A percentile compares a stretch with the other conserved stretches of the same genome.
These are phyloP conservation scores for Marasmius oreades DNA, from an alignment of 1,284 basidiomycete genomes.

Conservation along the genomic window DNA sequence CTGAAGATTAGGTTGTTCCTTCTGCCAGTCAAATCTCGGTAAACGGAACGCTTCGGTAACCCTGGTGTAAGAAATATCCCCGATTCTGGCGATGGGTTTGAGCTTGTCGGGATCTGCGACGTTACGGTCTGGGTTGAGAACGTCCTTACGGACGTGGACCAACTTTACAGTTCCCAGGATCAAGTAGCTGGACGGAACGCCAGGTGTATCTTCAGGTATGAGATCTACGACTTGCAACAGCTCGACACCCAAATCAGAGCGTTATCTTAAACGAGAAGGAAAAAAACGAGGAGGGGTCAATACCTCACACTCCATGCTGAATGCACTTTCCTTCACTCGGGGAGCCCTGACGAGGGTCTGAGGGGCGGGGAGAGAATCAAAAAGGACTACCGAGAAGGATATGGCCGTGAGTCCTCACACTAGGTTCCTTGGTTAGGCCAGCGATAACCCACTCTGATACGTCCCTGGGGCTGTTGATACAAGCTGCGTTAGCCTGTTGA, in stretches of 20 bases:
- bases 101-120: conserved; percentile 51
- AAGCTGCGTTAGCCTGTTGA: conserved; percentile 59
- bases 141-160: conserved; percentile 60
- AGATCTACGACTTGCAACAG: conserved; percentile 46
- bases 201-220: conserved; percentile 32
- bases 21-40: conserved; percentile 44
- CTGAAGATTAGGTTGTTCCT: conserved; percentile 26
- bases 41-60: conserved; percentile 45
- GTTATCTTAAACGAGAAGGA: background rate
- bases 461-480: conserved; percentile 54
- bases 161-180: conserved; percentile 57
- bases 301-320: conserved; percentile 68
- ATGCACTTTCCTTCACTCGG: conserved; percentile 67
- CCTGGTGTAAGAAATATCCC: conserved; percentile 49
- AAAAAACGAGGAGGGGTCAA: conserved; percentile 1
- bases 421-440: conserved; percentile 57
- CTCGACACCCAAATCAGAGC: conserved; percentile 18
- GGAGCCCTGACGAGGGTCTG: conserved; percentile 56
- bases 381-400: background rate
- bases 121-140: conserved; percentile 30
- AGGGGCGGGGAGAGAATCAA: conserved; percentile 14
- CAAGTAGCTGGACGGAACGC: conserved; percentile 37
- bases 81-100: conserved; percentile 52
- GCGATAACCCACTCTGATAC: conserved; percentile 65
- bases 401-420: conserved; percentile 33